These are phyloP conservation scores for Sclerotinia trifoliorum DNA, from an alignment of 2,329 filamentous ascomycete genomes.

Conservation along the genomic window DNA sequence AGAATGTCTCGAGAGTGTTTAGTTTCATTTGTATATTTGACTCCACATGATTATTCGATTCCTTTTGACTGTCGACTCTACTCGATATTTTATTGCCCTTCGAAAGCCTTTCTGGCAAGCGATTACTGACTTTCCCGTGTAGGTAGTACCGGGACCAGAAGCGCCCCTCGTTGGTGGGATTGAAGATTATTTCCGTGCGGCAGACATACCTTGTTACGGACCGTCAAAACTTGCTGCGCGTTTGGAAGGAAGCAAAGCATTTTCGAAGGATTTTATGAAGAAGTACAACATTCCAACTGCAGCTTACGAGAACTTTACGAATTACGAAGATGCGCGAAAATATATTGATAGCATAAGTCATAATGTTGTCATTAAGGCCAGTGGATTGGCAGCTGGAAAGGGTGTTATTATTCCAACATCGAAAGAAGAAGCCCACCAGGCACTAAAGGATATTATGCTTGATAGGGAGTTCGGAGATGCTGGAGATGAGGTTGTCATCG, in stretches of 20 bases:
- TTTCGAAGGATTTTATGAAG: constrained; percentile 97
- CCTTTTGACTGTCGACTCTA: neutral
- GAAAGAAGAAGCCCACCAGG: constrained; percentile 79
- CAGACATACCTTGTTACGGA: constrained; percentile 58
- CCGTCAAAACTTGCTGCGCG: constrained; percentile 79
- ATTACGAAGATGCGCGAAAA: constrained; percentile 67
- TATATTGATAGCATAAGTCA: constrained; percentile 73
- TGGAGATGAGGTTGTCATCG: constrained; percentile 89
- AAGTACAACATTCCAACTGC: constrained; percentile 87
- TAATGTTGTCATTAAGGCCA: constrained; percentile 89
- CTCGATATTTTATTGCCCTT: neutral
- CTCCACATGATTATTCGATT: neutral
- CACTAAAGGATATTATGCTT: constrained; percentile 87
- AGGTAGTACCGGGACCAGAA: constrained; percentile 84
- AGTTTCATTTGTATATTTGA: neutral
- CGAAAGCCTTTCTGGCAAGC: neutral
- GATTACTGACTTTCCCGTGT: neutral
- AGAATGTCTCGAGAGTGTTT: neutral
- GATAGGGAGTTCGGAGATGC: constrained; percentile 82
- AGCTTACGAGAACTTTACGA: constrained; percentile 82
- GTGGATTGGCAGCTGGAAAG: constrained; percentile 88
- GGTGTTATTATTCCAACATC: constrained; percentile 72
- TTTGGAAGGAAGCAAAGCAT: constrained; percentile 96
- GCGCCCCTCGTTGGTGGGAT: constrained; percentile 91
- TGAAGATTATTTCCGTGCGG: constrained; percentile 70